Evolutionary conservation across 805 yeast species (phyloP).

Genomic region (Metschnikowia aberdeeniae): DNA sequence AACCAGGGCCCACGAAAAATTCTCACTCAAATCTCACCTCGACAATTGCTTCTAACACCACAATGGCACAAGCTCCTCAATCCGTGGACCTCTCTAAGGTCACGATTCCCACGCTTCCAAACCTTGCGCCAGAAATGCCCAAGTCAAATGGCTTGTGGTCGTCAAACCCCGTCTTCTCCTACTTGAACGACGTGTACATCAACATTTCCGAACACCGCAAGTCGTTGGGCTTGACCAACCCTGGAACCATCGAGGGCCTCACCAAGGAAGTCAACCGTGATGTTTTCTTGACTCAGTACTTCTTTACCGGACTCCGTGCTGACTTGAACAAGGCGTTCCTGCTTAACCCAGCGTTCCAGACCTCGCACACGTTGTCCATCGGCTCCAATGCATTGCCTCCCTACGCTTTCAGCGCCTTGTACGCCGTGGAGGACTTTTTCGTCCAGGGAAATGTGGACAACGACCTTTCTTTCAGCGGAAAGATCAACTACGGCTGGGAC

Average conservation of each 20-base stretch:
- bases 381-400: conserved; percentile 86
- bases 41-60: background rate
- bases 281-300: conserved; percentile 83
- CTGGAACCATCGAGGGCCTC: conserved; percentile 92
- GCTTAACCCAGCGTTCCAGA: conserved; percentile 93
- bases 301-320: conserved; percentile 94
- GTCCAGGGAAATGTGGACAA: conserved; percentile 91
- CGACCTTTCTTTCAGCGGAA: conserved; percentile 79
- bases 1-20: conserved; percentile 2
- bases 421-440: conserved; percentile 79
- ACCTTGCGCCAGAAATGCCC: conserved; percentile 50
- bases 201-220: conserved; percentile 73
- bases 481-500: conserved; percentile 89
- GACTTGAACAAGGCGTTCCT: conserved; percentile 90
- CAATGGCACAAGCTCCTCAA: conserved; percentile 15
- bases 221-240: conserved; percentile 78
- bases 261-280: conserved; percentile 92
- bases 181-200: conserved; percentile 69
- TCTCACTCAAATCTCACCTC: background rate
- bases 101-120: conserved; percentile 54
- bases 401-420: conserved; percentile 86
- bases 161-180: conserved; percentile 77
- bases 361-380: conserved; percentile 85
- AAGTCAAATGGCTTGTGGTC: conserved; percentile 65
- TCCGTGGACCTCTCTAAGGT: conserved; percentile 56